These are phyloP conservation scores for Pseudogymnoascus sp. DNA, from an alignment of 2,329 filamentous ascomycete genomes.

Conservation along the genomic window DNA sequence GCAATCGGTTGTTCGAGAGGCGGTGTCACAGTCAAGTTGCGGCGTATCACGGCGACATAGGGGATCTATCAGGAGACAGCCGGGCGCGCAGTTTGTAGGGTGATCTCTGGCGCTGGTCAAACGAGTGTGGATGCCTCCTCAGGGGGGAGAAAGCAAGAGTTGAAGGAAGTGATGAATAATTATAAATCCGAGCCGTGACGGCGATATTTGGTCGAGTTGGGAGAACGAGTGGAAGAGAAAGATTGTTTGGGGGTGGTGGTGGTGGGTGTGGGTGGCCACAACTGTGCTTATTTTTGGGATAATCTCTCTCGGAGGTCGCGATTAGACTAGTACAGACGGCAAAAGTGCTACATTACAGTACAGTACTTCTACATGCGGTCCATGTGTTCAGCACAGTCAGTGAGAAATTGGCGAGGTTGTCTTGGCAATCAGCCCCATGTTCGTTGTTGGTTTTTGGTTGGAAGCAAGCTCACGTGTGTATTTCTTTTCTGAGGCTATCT, in stretches of 20 bases:
- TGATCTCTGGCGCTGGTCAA: neutral
- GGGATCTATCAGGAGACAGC: constrained; percentile 4
- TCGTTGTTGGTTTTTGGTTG: too few species aligned
- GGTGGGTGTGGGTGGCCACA: constrained; percentile 3
- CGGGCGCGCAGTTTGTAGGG: neutral
- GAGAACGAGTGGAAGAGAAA: constrained; percentile 3
- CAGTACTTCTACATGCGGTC: constrained; percentile 1
- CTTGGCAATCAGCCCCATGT: neutral
- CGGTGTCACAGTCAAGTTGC: constrained; percentile 9
- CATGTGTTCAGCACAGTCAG: neutral
- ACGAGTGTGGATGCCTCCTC: constrained; percentile 4
- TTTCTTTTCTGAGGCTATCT: too few species aligned
- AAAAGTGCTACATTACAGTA: neutral
- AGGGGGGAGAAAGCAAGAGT: neutral
- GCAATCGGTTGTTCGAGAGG: constrained; percentile 2
- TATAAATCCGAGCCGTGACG: neutral
- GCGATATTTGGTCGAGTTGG: neutral
- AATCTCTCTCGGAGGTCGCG: constrained; percentile 5
- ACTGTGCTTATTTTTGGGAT: neutral
- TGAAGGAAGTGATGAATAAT: neutral
- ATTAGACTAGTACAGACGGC: constrained; percentile 7
- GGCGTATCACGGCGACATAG: constrained; percentile 9
- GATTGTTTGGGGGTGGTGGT: neutral
- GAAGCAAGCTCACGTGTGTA: neutral
- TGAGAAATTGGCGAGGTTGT: constrained; percentile 6